Evolutionary conservation across 352 stramenopile genomes (phyloP).

Genomic region (Phytophthora niederhauseri): DNA sequence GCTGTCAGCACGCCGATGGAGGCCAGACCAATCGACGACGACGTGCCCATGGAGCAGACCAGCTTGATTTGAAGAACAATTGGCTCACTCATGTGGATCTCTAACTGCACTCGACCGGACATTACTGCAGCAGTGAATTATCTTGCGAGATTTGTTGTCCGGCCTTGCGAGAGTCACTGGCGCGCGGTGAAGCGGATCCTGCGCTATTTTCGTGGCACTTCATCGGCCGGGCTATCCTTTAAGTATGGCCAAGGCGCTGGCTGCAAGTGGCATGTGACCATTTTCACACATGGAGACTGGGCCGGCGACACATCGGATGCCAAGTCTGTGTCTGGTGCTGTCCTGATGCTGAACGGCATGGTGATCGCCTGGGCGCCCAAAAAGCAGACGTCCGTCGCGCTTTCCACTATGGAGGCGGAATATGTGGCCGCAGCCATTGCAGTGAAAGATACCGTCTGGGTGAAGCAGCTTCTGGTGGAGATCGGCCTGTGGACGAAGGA

Average conservation of each 20-base stretch:
- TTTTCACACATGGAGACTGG: not conserved
- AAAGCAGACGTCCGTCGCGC: not conserved
- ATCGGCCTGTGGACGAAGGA: not conserved
- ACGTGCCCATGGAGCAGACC: not conserved
- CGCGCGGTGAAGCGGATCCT: not conserved
- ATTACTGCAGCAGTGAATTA: slow-evolving; percentile 9
- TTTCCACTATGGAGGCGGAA: not conserved
- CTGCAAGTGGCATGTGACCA: not conserved
- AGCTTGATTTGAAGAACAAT: not conserved
- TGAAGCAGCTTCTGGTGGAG: not conserved
- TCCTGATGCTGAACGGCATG: not conserved
- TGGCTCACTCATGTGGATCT: slow-evolving; percentile 5
- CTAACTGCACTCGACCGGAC: slow-evolving; percentile 2
- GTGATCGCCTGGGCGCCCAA: not conserved
- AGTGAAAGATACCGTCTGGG: not conserved
- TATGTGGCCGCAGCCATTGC: not conserved
- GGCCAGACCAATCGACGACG: not conserved
- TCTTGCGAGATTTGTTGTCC: not conserved
- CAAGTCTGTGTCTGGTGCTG: not conserved
- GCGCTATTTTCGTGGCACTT: not conserved
- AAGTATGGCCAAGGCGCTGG: not conserved
- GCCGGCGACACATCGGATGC: not conserved
- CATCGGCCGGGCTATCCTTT: not conserved
- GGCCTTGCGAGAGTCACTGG: not conserved
- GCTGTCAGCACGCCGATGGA: slow-evolving; percentile 3